Evolutionary conservation across 2,329 filamentous ascomycete species (phyloP).

Genomic region (Pseudopyricularia javanii): DNA sequence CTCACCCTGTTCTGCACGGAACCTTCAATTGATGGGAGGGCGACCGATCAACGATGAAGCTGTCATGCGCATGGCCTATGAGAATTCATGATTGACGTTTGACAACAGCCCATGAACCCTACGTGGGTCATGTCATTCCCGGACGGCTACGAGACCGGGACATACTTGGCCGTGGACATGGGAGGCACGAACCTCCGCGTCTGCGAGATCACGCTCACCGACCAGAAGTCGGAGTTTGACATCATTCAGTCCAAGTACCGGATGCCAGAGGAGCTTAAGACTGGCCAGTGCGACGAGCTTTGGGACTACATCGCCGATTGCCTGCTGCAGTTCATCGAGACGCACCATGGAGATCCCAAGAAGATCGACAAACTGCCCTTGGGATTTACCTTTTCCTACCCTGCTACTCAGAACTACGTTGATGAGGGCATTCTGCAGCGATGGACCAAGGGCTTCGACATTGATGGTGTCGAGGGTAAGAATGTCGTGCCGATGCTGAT

Average conservation of each 20-base stretch:
- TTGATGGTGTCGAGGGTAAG: constrained; percentile 77
- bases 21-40: too few relatives aligned
- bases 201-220: constrained; percentile 80
- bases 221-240: constrained; percentile 81
- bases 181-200: constrained; percentile 92
- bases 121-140: constrained; percentile 92
- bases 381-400: constrained; percentile 95
- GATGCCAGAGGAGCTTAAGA: constrained; percentile 88
- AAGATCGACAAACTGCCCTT: constrained; percentile 59
- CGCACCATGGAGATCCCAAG: constrained; percentile 59
- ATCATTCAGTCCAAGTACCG: constrained; percentile 95
- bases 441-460: constrained; percentile 97
- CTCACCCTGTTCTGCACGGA: background rate
- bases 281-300: constrained; percentile 68
- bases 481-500: constrained; percentile 88
- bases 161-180: constrained; percentile 85
- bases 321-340: constrained; percentile 78
- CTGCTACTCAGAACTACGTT: constrained; percentile 84
- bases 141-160: constrained; percentile 75
- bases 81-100: background rate
- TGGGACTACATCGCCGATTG: constrained; percentile 96
- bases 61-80: background rate
- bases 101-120: constrained; percentile 81
- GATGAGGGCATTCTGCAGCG: constrained; percentile 85
- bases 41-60: background rate